Base-by-base conservation (phyloP, 805 yeast species). In the Pichia sporocuriosa region DNA sequence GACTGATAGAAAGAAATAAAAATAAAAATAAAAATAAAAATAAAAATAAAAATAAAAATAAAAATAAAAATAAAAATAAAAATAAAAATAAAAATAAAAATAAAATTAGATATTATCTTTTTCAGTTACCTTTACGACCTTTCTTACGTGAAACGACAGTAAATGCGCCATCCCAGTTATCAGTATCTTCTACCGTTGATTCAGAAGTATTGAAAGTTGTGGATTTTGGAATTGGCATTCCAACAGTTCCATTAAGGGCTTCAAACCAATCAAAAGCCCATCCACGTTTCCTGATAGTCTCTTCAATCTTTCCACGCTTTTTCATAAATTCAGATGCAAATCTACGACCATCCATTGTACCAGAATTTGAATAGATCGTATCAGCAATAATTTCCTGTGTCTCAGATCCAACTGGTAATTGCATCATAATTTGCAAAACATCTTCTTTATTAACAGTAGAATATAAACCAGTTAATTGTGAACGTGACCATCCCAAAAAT, bases 261-360 rank as follows among this genome's bases (percentile, higher is more conserved):
- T 80, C 83, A 37, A 73, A 69, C 96, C 96, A 88, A 32, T 79
- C 70, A 50, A 75, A 68, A 8, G 62, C 68, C 42, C 67, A 64
- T 25, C 62, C 66, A 22, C 64, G 57, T 21, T 50, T 46, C 10
- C 75, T 70, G 44, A 75, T 72, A 36, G 62, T 61, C 30, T 57
- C 72, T 53, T 88, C 97, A 43, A 86, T 89, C 37, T 68, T 72
- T 46, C 72, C 73, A 56, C 93, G 81, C 57, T 84, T 79, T 63
- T 81, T 83, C 57, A 82, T 69, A 59, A 93, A 93, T 57, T 93
- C 98, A 43, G 73, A 75, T 0, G 98, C 96, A 68, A 89, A 90
- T 50, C 95, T 73, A 58, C 96, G 79, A 20, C 97, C 97, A 60
- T 93, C 96, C 84, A 90, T 80, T 1, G 89, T 82, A 3, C 89